Evolutionary conservation across 2,329 filamentous ascomycete genomes (phyloP).

Genomic region (Stromatinia cepivora): DNA sequence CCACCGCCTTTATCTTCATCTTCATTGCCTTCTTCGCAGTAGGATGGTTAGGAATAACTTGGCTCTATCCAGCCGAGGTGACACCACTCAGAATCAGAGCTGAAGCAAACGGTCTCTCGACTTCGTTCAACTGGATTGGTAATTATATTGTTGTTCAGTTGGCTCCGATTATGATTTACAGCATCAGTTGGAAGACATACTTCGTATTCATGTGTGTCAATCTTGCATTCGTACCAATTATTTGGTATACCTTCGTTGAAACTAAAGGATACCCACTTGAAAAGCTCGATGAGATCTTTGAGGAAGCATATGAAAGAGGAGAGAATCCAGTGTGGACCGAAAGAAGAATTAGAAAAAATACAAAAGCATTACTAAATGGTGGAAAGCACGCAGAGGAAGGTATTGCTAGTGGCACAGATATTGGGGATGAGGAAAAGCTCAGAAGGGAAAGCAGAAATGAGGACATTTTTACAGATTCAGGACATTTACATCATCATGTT

Average conservation of each 20-base stretch:
- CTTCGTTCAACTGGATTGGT: slow-evolving; percentile 50
- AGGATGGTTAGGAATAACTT: slow-evolving; percentile 53
- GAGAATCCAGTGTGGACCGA: slow-evolving; percentile 22
- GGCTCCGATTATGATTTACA: slow-evolving; percentile 46
- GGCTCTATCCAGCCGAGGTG: slow-evolving; percentile 59
- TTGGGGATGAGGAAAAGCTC: not conserved
- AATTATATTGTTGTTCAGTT: slow-evolving; percentile 62
- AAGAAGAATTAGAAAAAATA: slow-evolving; percentile 16
- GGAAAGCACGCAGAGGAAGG: slow-evolving; percentile 10
- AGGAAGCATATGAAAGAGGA: slow-evolving; percentile 22
- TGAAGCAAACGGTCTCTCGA: slow-evolving; percentile 56
- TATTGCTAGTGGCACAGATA: not conserved
- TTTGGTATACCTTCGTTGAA: slow-evolving; percentile 21
- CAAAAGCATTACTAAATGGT: not conserved
- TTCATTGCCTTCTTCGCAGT: slow-evolving; percentile 56
- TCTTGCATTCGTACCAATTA: slow-evolving; percentile 16
- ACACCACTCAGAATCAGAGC: slow-evolving; percentile 54
- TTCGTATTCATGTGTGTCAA: slow-evolving; percentile 36
- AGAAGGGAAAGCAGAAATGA: slow-evolving; percentile 11
- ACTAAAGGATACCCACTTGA: slow-evolving; percentile 23
- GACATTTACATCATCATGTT: slow-evolving; percentile 5
- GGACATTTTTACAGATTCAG: not conserved
- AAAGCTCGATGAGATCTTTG: slow-evolving; percentile 18
- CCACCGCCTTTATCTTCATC: slow-evolving; percentile 46
- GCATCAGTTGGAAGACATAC: slow-evolving; percentile 38